Percentiles rank a stretch among this genome's conserved stretches.
phyloP scores from a whole-genome alignment of 2,329 filamentous ascomycete species.

The Cucurbitaria berberidis region DNA sequence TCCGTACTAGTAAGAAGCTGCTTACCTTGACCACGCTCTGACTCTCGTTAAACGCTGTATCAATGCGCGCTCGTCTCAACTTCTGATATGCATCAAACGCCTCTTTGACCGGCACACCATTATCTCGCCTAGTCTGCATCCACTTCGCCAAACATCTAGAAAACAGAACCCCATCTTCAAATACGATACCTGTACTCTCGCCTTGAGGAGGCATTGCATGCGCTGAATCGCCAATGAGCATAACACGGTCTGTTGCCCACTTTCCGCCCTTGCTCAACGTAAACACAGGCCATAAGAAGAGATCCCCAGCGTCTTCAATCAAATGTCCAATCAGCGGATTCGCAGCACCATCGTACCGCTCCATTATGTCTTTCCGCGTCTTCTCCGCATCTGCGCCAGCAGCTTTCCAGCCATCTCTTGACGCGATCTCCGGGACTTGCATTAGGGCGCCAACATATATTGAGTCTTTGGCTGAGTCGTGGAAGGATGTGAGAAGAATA shows the following conservation, averaged over 20 bases:
- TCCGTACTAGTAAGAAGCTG: too few relatives aligned
- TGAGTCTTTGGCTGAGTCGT: conserved; percentile 43
- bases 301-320: conserved; percentile 41
- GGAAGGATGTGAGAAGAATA: conserved; percentile 54
- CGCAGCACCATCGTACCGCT: conserved; percentile 49
- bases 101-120: conserved; percentile 48
- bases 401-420: conserved; percentile 55
- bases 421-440: conserved; percentile 52
- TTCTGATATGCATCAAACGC: conserved; percentile 57
- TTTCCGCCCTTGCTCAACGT: conserved; percentile 52
- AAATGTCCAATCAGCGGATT: conserved; percentile 46
- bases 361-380: conserved; percentile 50
- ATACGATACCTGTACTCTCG: conserved; percentile 59
- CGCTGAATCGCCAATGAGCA: conserved; percentile 55
- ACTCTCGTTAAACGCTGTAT: conserved; percentile 55
- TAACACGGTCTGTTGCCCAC: conserved; percentile 53
- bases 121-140: conserved; percentile 46
- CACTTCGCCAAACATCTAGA: conserved; percentile 52
- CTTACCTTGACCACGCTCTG: conserved; percentile 50
- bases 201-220: conserved; percentile 61
- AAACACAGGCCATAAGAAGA: conserved; percentile 36
- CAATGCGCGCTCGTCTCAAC: conserved; percentile 53
- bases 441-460: conserved; percentile 55
- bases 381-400: conserved; percentile 52
- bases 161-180: conserved; percentile 60